Conservation (phyloP, 495 filamentous ascomycete genomes). For the Penicillium paradoxum region DNA sequence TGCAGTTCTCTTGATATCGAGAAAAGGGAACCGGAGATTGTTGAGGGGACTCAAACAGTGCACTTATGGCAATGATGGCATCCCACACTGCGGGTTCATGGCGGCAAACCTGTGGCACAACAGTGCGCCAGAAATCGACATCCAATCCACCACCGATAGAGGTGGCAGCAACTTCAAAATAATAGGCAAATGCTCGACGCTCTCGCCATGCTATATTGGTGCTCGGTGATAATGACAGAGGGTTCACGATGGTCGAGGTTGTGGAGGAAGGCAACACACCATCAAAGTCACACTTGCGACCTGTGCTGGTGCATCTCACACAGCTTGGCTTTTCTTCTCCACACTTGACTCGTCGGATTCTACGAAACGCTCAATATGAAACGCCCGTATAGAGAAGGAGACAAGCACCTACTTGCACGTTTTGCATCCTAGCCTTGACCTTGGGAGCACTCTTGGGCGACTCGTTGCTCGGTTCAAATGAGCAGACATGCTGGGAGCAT, state of each 20-base stretch:
- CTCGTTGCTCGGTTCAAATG: background rate
- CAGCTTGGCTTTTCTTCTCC: slow-evolving; percentile 50
- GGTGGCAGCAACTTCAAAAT: slow-evolving; percentile 29
- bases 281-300: slow-evolving; percentile 44
- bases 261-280: background rate
- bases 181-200: slow-evolving; percentile 39
- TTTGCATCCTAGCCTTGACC: slow-evolving; percentile 36
- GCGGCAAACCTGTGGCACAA: slow-evolving; percentile 53
- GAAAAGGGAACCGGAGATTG: slow-evolving; percentile 11
- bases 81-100: slow-evolving; percentile 56
- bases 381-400: background rate
- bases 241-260: background rate
- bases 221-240: slow-evolving; percentile 22
- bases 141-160: slow-evolving; percentile 44
- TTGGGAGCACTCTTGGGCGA: slow-evolving; percentile 2
- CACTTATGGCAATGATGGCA: slow-evolving; percentile 51
- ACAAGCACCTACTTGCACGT: slow-evolving; percentile 34
- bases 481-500: slow-evolving; percentile 3
- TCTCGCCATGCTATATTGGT: slow-evolving; percentile 27
- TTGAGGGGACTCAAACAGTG: slow-evolving; percentile 43
- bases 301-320: slow-evolving; percentile 44
- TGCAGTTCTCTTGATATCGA: slow-evolving; percentile 13
- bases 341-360: slow-evolving; percentile 52
- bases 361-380: slow-evolving; percentile 12
- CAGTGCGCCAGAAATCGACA: slow-evolving; percentile 50